phyloP scores from a whole-genome alignment of 352 stramenopile genomes.

The Pythium dissimile region DNA sequence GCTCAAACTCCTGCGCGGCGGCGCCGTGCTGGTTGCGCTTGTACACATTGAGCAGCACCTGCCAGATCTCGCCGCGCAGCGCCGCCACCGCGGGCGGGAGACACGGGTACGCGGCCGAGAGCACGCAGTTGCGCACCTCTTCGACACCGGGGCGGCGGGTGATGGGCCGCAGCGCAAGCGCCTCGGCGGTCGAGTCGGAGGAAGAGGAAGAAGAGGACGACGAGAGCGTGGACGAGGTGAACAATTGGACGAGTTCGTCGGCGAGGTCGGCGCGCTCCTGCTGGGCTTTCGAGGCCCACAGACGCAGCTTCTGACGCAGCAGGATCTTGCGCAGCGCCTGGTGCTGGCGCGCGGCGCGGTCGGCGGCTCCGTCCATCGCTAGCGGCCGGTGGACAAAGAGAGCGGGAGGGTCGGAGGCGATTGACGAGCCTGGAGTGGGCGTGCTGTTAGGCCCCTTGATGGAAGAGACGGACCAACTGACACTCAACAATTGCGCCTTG shows the following conservation, averaged over 20 bases:
- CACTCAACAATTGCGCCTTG: not conserved
- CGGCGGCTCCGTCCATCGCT: constrained; percentile 8
- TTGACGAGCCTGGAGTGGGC: not conserved
- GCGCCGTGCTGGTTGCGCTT: constrained; percentile 72
- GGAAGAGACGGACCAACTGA: not conserved
- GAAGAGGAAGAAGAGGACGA: not conserved
- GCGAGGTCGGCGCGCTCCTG: constrained; percentile 55
- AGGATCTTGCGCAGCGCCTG: constrained; percentile 40
- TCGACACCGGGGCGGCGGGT: constrained; percentile 73
- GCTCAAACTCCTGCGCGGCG: constrained; percentile 68
- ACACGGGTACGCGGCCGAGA: constrained; percentile 41
- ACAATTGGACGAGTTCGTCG: constrained; percentile 56
- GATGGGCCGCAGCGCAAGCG: constrained; percentile 36
- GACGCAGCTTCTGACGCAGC: constrained; percentile 41
- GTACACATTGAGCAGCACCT: constrained; percentile 79
- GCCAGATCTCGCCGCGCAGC: constrained; percentile 73
- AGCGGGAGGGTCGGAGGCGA: not conserved
- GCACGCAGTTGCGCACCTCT: constrained; percentile 60
- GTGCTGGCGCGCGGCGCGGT: not conserved
- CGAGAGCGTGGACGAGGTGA: constrained; percentile 38
- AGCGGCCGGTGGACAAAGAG: not conserved
- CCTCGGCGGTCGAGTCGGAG: constrained; percentile 1
- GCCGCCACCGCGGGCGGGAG: constrained; percentile 46
- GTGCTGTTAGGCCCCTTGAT: not conserved
- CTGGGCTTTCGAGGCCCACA: constrained; percentile 50